Base-by-base conservation (phyloP, 1,139 yeast species). In the Taiozyma sp. region DNA sequence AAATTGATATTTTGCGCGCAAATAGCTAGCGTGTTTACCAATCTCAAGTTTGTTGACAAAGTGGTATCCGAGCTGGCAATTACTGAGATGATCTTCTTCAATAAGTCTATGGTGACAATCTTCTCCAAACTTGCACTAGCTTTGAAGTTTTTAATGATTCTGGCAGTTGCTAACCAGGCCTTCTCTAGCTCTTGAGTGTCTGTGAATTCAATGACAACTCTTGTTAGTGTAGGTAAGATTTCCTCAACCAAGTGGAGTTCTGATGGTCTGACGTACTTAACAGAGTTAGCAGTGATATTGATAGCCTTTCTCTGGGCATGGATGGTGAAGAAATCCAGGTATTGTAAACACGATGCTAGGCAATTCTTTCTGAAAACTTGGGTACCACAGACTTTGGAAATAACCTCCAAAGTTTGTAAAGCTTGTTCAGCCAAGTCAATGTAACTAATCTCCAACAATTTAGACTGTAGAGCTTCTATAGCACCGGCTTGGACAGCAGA, bases 361-460 rank as follows among this genome's bases (percentile, higher is more conserved):
- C 95, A 87, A 40, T 87, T 84, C 52, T 81, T 76, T 16, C 71
- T 63, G 46, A 85, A 68, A 29, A 85, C 74, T 40, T 72, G 75
- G 47, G 70, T 66, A 2, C 83, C 78, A 9, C 77, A 73, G 43
- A 78, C 76, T 52, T 83, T 70, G 1, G 90, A 81, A 13, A 86
- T 79, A 68, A 81, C 74, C 64, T 85, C 91, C 50, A 86, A 69
- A 0, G 95, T 83, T 58, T 85, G 91, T 44, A 93, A 70, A 0
- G 93, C 91, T 66, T 91, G 97, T 65, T 93, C 99, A 0, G 97
- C 95, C 52, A 93, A 73, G 65, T 93, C 99, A 50, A 93, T 91
- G 64, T 81, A 90, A 52, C 83, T 81, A 21, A 91, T 85, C 58
- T 89, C 96, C 56, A 80, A 66, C 44, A 93, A 68, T 59, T 87